phyloP scores from a whole-genome alignment of 148 eudicot species.

The Drosera capensis region DNA sequence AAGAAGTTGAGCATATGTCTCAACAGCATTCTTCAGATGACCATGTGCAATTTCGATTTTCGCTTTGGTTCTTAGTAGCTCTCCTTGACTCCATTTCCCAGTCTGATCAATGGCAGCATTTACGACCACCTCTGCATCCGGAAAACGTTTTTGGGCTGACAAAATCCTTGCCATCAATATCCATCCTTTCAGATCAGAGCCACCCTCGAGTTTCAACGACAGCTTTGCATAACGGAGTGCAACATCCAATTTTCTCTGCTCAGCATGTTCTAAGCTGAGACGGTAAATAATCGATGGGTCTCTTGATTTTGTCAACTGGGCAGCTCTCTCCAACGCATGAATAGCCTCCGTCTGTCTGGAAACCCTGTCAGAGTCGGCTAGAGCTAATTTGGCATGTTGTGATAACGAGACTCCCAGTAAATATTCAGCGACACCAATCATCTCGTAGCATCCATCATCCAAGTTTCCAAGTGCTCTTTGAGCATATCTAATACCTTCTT shows the following conservation, averaged over 20 bases:
- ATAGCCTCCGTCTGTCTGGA: slow-evolving; percentile 36
- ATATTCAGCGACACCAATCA: slow-evolving; percentile 29
- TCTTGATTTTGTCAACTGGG: slow-evolving; percentile 19
- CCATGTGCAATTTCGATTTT: slow-evolving; percentile 63
- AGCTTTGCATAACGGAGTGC: slow-evolving; percentile 46
- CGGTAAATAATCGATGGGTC: slow-evolving; percentile 33
- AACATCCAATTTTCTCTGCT: slow-evolving; percentile 50
- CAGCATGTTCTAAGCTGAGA: slow-evolving; percentile 48
- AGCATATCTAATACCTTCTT: slow-evolving; percentile 63
- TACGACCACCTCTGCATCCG: slow-evolving; percentile 37
- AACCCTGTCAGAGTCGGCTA: slow-evolving; percentile 32
- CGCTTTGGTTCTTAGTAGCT: slow-evolving; percentile 52
- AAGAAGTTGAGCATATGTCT: slow-evolving; percentile 51
- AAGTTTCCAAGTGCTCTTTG: slow-evolving; percentile 29
- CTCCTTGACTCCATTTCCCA: slow-evolving; percentile 45
- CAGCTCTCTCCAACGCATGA: slow-evolving; percentile 31
- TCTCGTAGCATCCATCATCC: slow-evolving; percentile 39
- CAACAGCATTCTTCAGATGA: slow-evolving; percentile 29
- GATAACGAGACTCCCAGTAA: slow-evolving; percentile 38
- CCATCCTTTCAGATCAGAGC: slow-evolving; percentile 38
- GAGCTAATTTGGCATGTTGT: slow-evolving; percentile 25
- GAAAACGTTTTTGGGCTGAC: slow-evolving; percentile 46
- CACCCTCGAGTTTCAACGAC: slow-evolving; percentile 40
- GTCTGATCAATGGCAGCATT: slow-evolving; percentile 66
- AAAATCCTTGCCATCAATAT: slow-evolving; percentile 46